phyloP scores from a whole-genome alignment of 140 eudicot species.

The Stevia rebaudiana region DNA sequence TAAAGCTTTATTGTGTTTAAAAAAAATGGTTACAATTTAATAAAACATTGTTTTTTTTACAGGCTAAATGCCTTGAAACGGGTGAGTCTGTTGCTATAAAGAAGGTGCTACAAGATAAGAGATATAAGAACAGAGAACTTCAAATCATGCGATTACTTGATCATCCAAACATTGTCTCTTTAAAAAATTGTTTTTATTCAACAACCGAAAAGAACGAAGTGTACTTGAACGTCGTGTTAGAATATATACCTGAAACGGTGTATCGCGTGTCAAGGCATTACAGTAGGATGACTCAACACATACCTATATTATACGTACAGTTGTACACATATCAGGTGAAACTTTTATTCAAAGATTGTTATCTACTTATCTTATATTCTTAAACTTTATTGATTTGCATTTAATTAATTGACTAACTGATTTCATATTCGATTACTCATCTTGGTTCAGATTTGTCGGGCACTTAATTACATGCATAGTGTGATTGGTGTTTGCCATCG shows the following conservation, averaged over 20 bases:
- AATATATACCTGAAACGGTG: constrained; percentile 48
- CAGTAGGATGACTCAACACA: constrained; percentile 37
- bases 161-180: constrained; percentile 48
- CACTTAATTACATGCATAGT: constrained; percentile 78
- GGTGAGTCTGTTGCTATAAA: constrained; percentile 54
- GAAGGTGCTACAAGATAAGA: constrained; percentile 45
- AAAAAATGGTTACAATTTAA: neutral
- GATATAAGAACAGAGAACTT: constrained; percentile 51
- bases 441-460: constrained; percentile 89
- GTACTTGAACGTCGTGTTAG: constrained; percentile 43
- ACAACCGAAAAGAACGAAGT: constrained; percentile 52
- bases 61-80: constrained; percentile 54
- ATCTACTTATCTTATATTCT: neutral
- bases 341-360: neutral
- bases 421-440: no score
- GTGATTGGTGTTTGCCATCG: constrained; percentile 96
- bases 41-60: neutral
- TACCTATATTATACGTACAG: constrained; percentile 42
- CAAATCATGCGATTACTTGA: constrained; percentile 45
- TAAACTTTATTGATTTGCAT: no score
- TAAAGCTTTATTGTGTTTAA: neutral
- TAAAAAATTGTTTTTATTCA: constrained; percentile 47
- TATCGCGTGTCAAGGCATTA: constrained; percentile 40
- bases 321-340: constrained; percentile 39
- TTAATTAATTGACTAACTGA: no score